Conservation (phyloP, 2,329 filamentous ascomycete genomes). For the Phialophora macrospora region DNA sequence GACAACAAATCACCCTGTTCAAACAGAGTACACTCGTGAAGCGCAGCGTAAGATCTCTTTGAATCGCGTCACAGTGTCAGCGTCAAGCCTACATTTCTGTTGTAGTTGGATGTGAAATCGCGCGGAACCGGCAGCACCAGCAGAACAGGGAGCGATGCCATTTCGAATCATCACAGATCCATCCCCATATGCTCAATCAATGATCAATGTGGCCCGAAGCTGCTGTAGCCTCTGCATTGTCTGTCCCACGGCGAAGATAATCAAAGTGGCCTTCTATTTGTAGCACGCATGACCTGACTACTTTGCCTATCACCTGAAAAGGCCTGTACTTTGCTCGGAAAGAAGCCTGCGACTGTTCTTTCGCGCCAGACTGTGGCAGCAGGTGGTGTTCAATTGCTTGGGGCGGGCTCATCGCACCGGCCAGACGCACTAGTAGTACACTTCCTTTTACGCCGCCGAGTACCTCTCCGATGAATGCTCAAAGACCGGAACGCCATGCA, state of each 20-base stretch:
- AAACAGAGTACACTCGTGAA: background rate
- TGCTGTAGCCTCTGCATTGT: too few relatives aligned
- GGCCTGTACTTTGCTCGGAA: background rate
- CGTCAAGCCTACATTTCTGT: background rate
- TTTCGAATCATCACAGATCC: too few relatives aligned
- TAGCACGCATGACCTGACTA: background rate
- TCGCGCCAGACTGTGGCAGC: background rate
- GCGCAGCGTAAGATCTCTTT: background rate
- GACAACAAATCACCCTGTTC: background rate
- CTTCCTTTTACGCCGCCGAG: background rate
- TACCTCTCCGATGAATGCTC: slow-evolving; percentile 3
- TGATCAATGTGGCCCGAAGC: too few relatives aligned
- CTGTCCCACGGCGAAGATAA: too few relatives aligned
- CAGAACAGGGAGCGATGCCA: too few relatives aligned
- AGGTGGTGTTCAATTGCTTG: background rate
- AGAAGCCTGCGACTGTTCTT: background rate
- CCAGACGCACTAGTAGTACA: background rate
- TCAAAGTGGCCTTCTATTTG: background rate
- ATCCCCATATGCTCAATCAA: too few relatives aligned
- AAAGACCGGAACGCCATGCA: slow-evolving; percentile 45
- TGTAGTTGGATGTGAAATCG: too few relatives aligned
- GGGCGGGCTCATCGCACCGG: background rate
- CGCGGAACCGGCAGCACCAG: too few relatives aligned
- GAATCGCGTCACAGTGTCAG: background rate
- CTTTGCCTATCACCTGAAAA: background rate